Evolutionary conservation across 257 asterid genomes (phyloP), one percentile per base, ranked within the genome.

Genomic region (Schizonepeta tenuifolia): DNA sequence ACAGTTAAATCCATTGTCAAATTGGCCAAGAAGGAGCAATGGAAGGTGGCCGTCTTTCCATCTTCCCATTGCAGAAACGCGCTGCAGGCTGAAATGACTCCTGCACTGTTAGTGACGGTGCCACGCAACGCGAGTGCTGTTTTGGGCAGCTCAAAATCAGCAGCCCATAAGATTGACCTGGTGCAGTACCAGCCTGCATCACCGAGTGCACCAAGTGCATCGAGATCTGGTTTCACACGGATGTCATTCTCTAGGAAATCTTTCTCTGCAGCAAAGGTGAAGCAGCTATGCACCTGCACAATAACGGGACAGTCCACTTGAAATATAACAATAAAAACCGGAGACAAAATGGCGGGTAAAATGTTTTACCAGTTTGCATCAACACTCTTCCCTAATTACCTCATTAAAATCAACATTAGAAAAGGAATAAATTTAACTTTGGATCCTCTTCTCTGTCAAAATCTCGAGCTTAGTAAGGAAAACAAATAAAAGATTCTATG

Each of bases 151-250:
- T 84, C 80, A 5, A 78, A 90, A 36, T 82, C 79, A 12, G 80
- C 75, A 0, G 92, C 92, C 98, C 92, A 92, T 35, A 92, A 75
- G 78, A 88, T 86, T 36, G 96, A 91, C 22, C 91, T 67, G 68
- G 84, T 82, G 86, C 89, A 80, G 41, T 88, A 92, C 98, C 98
- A 92, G 15, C 98, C 96, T 0, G 35, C 63, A 21, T 90, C 96
- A 3, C 96, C 96, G 0, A 92, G 88, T 21, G 89, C 96, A 43
- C 96, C 98, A 0, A 85, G 94, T 15, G 94, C 85, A 70, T 92
- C 96, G n/a, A 92, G 96, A 67, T 86, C 89, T 0, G 92, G 84
- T 66, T 86, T 83, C 24, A 88, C 89, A 2, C 98, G 88, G 31
- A 92, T 88, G 81, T 90, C 84, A 15, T 81, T 85, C 67, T 88